These are phyloP conservation scores for Phytophthora constricta DNA, from an alignment of 352 stramenopile species.

Conservation along the genomic window DNA sequence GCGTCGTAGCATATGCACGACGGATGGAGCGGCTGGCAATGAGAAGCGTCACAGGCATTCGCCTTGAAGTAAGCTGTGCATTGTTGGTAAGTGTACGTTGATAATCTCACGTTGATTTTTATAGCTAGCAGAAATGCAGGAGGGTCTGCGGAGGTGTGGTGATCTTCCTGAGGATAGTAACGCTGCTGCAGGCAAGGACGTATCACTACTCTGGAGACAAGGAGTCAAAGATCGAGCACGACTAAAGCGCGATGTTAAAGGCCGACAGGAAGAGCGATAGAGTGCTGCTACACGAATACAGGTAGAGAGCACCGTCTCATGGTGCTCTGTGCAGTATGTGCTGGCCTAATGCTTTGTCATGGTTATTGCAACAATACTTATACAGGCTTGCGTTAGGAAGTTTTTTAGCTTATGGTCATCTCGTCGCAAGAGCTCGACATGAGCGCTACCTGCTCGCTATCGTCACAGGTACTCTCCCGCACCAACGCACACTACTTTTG, in stretches of 20 bases:
- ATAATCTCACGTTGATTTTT: neutral
- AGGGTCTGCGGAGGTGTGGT: constrained; percentile 32
- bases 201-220: constrained; percentile 50
- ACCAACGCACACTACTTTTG: neutral
- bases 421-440: constrained; percentile 50
- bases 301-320: constrained; percentile 9
- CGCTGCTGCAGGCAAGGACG: constrained; percentile 3
- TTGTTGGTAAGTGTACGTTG: neutral
- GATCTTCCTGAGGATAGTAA: constrained; percentile 12
- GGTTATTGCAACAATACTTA: neutral
- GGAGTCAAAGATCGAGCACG: constrained; percentile 48
- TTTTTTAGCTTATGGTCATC: constrained; percentile 59
- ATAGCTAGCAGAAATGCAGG: constrained; percentile 64
- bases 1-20: constrained; percentile 49
- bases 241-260: constrained; percentile 52
- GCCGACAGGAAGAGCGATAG: constrained; percentile 46
- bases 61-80: constrained; percentile 21
- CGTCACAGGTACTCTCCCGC: constrained; percentile 46
- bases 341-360: neutral
- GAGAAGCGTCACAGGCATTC: constrained; percentile 19
- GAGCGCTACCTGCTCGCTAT: constrained; percentile 47
- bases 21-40: constrained; percentile 30
- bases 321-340: too few species aligned
- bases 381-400: constrained; percentile 46
- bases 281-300: constrained; percentile 56